These are phyloP conservation scores for Chlamydomonas applanata DNA, from an alignment of 139 green algal genomes.

Conservation along the genomic window DNA sequence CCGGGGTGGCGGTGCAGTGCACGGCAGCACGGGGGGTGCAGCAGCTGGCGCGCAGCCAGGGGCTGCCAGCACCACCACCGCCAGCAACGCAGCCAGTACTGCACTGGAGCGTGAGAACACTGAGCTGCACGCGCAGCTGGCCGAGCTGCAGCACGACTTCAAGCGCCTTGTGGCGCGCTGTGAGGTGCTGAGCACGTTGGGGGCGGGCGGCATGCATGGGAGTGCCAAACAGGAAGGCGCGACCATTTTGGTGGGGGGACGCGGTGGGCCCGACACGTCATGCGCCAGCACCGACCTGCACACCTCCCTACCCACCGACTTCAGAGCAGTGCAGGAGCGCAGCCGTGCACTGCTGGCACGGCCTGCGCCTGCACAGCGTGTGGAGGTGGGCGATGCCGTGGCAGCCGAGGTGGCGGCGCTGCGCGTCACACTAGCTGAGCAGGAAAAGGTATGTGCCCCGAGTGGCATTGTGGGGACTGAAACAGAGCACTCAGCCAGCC, in stretches of 20 bases:
- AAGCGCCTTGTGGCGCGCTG: slow-evolving; percentile 4
- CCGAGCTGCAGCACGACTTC: not conserved
- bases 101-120: not conserved
- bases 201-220: not conserved
- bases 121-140: slow-evolving; percentile 2
- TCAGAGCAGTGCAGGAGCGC: not conserved
- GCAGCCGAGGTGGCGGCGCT: not conserved
- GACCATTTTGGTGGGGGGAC: no score
- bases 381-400: not conserved
- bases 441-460: slow-evolving; percentile 7
- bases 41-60: no score
- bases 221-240: no score
- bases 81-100: not conserved
- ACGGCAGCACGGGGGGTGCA: no score
- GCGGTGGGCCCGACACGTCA: no score
- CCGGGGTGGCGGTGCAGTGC: no score
- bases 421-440: not conserved
- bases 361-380: not conserved
- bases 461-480: no score
- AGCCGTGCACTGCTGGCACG: not conserved
- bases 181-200: not conserved
- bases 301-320: not conserved
- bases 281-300: not conserved
- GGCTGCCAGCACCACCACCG: no score
- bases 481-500: no score